Conservation (phyloP, 441 rosid genomes). For the Hypseocharis bilobata region DNA sequence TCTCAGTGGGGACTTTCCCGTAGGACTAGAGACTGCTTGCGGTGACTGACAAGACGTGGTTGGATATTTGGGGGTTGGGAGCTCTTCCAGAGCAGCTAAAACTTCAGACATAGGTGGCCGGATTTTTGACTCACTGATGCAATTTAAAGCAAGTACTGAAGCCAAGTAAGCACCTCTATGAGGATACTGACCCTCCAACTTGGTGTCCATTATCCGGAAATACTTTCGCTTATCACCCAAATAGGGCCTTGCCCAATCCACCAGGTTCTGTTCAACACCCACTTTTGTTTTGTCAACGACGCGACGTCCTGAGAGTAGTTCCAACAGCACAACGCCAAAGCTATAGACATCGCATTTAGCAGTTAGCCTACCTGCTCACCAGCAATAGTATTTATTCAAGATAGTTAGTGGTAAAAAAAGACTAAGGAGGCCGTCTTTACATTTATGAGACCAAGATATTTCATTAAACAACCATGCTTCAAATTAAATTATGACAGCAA, state of each 20-base stretch:
- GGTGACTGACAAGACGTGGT: neutral
- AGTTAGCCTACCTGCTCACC: slow-evolving; percentile 55
- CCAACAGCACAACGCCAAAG: slow-evolving; percentile 71
- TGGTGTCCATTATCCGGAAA: slow-evolving; percentile 69
- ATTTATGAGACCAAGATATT: too few species aligned
- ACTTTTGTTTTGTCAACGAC: slow-evolving; percentile 50
- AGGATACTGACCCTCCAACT: slow-evolving; percentile 71
- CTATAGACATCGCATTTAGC: slow-evolving; percentile 81
- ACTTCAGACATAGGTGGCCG: slow-evolving; percentile 54
- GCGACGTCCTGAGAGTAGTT: slow-evolving; percentile 53
- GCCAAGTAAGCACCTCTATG: slow-evolving; percentile 60
- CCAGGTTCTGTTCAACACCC: slow-evolving; percentile 43
- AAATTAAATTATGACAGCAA: too few species aligned
- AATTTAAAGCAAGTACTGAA: slow-evolving; percentile 53
- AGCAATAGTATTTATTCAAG: neutral
- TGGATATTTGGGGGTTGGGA: slow-evolving; percentile 8
- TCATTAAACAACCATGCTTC: too few species aligned
- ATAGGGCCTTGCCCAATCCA: slow-evolving; percentile 85
- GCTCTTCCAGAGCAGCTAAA: slow-evolving; percentile 34
- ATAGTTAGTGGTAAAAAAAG: too few species aligned
- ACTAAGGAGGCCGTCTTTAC: too few species aligned
- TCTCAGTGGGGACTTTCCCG: neutral
- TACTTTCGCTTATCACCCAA: slow-evolving; percentile 47
- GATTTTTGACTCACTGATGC: slow-evolving; percentile 50
- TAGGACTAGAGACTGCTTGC: neutral